Conservation (phyloP, 2,329 filamentous ascomycete genomes). For the Colletotrichum tabaci region DNA sequence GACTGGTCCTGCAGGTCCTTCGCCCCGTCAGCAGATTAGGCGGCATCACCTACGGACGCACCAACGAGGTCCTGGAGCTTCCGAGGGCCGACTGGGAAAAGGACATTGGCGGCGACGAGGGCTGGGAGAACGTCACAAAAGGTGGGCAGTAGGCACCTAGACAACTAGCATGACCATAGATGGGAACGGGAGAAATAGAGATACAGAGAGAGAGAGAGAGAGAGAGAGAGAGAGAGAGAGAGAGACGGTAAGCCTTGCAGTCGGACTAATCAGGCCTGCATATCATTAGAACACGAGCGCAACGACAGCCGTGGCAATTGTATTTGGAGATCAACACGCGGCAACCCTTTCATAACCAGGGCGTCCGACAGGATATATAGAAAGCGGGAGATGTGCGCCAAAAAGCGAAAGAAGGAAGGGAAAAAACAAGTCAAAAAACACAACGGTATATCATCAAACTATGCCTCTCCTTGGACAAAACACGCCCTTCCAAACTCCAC, state of each 20-base stretch:
- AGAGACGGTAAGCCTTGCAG: neutral
- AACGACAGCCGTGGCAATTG: neutral
- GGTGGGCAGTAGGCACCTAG: conserved; percentile 52
- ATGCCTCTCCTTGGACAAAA: neutral
- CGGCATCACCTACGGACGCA: conserved; percentile 86
- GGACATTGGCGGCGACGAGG: conserved; percentile 68
- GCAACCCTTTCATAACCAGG: conserved; percentile 2
- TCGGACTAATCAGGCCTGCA: neutral
- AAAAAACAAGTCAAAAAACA: neutral
- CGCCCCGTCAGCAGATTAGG: conserved; percentile 84
- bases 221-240: neutral
- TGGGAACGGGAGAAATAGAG: neutral
- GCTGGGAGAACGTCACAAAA: conserved; percentile 70
- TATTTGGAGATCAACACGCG: neutral
- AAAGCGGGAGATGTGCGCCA: conserved; percentile 1
- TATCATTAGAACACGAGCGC: neutral
- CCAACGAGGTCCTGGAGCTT: conserved; percentile 80
- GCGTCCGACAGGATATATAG: conserved; percentile 28
- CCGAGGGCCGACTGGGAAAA: conserved; percentile 72
- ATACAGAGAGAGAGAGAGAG: neutral
- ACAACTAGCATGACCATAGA: neutral
- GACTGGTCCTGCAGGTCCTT: conserved; percentile 67
- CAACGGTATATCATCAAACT: conserved; percentile 16
- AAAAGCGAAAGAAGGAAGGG: neutral
- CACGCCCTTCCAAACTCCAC: conserved; percentile 18